phyloP scores from a whole-genome alignment of 1,139 yeast species.

The Yamadazyma spencermartinsiae region DNA sequence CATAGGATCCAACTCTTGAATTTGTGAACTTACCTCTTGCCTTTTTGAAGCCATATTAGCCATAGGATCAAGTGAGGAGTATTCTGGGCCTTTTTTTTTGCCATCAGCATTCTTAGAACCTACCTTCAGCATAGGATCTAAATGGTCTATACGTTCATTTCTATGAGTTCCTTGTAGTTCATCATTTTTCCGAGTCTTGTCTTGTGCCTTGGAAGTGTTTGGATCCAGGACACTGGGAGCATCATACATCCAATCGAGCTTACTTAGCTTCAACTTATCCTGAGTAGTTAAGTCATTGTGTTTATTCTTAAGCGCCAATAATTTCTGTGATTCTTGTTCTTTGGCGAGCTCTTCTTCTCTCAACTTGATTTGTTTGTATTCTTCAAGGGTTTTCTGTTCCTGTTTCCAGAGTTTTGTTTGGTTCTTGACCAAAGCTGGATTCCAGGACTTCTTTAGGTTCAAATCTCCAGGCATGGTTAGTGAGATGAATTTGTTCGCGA shows the following conservation, averaged over 20 bases:
- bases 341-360: conserved; percentile 63
- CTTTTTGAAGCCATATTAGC: conserved; percentile 26
- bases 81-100: too few relatives aligned
- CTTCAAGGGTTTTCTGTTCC: conserved; percentile 77
- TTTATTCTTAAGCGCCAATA: conserved; percentile 40
- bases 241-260: conserved; percentile 87
- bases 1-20: background rate
- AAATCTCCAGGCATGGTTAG: conserved; percentile 69
- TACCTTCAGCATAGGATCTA: too few relatives aligned
- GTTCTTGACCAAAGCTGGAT: conserved; percentile 84
- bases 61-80: too few relatives aligned
- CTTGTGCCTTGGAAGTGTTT: background rate
- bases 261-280: conserved; percentile 47
- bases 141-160: too few relatives aligned
- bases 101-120: too few relatives aligned
- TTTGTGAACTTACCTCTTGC: conserved; percentile 29
- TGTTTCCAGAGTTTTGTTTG: conserved; percentile 82
- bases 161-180: too few relatives aligned
- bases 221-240: conserved; percentile 24
- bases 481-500: conserved; percentile 3
- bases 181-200: conserved; percentile 10
- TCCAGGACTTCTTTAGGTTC: conserved; percentile 93
- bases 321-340: conserved; percentile 63
- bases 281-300: conserved; percentile 26
- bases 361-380: conserved; percentile 64